These are phyloP conservation scores for Ostreobium quekettii DNA, from an alignment of 139 green algal species.

Conservation along the genomic window DNA sequence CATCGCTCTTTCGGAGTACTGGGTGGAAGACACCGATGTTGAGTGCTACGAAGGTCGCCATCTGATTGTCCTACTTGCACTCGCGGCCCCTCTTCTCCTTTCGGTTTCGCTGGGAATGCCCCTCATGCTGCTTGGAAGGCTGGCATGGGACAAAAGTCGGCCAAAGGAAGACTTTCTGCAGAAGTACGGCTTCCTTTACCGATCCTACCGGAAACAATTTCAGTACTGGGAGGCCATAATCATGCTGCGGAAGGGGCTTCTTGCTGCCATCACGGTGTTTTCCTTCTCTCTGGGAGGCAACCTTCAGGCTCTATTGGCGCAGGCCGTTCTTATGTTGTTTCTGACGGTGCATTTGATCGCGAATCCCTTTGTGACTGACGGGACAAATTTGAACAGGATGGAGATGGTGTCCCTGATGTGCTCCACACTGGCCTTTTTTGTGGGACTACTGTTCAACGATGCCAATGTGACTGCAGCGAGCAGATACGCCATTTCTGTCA, in stretches of 20 bases:
- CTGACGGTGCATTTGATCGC: slow-evolving; percentile 4
- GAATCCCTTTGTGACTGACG: not conserved
- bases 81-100: not conserved
- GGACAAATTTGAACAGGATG: not conserved
- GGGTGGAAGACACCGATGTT: slow-evolving; percentile 5
- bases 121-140: not conserved
- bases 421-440: not conserved
- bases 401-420: slow-evolving; percentile 8
- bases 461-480: too few relatives aligned
- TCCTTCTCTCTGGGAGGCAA: slow-evolving; percentile 10
- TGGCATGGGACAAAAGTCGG: not conserved
- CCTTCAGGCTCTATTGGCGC: slow-evolving; percentile 8
- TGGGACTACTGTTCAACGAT: slow-evolving; percentile 16
- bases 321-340: not conserved
- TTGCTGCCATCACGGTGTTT: slow-evolving; percentile 13
- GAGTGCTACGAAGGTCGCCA: slow-evolving; percentile 9
- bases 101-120: slow-evolving; percentile 13
- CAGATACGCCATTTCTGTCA: too few relatives aligned
- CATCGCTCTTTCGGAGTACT: slow-evolving; percentile 12
- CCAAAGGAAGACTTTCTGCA: not conserved
- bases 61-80: not conserved
- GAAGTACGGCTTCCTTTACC: slow-evolving; percentile 11
- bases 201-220: not conserved
- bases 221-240: slow-evolving; percentile 15
- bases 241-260: slow-evolving; percentile 5